Evolutionary conservation across 805 yeast genomes (phyloP), one percentile per base, ranked within the genome.

Genomic region (Candida wancherniae): DNA sequence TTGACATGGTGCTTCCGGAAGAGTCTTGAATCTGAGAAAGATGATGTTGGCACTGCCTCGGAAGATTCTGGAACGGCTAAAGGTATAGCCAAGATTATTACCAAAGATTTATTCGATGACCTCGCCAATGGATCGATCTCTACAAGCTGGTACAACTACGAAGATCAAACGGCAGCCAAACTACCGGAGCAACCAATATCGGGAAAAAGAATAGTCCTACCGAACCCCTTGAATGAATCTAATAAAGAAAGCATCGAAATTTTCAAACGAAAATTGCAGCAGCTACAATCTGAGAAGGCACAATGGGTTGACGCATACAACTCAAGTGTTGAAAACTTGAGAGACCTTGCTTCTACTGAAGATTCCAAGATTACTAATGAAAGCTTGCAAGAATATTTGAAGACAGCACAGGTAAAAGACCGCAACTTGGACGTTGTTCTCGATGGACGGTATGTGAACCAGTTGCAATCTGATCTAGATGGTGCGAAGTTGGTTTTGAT

Each of bases 1-100:
- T 50, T 83, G 27, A 61, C 73, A 3, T 82, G 90, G 92, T 75
- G 84, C 40, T 65, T 75, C 19, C 73, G 72, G 37, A 65, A 79
- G 44, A 63, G 66, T 20, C 41, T 71, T 24, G 61, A 57, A 22
- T 22, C 24, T 2, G 50, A 55, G 25, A 61, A 55, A 29, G 52
- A 42, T 22, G 45, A 40, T 37, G 28, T 22, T 9, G 28, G 22
- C 11, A 33, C 22, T 26, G 31, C 15, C 36, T 44, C 23, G 6
- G 34, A 30, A 20, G 71, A 68, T 23, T 64, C 68, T 23, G 48
- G 62, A 24, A 69, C 73, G 3, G 69, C 66, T 4, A 37, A 60
- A 13, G 68, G 67, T 33, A 69, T 80, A 22, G 81, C 86, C 13
- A 70, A 73, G 36, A 75, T 75, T 3, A 77, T 84, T 24, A 71